These are phyloP conservation scores for Aegilops tauschii DNA, from an alignment of 176 grass and related monocot species.

Conservation along the genomic window DNA sequence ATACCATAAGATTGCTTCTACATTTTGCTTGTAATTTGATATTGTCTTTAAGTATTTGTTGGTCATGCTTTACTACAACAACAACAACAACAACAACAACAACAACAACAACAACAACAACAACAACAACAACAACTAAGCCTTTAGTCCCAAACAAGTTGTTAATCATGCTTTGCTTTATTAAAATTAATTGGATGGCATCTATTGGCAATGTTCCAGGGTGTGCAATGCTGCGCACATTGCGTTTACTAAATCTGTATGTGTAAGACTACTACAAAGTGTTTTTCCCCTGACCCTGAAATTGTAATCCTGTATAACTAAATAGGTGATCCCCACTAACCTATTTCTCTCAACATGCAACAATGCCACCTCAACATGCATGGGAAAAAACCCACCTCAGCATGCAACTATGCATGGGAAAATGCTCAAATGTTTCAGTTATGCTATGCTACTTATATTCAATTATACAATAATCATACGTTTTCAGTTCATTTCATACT, in stretches of 20 bases:
- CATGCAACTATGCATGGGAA: background rate
- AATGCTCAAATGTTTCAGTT: too few species aligned
- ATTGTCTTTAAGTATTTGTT: background rate
- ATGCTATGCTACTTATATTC: background rate
- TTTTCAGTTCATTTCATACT: background rate
- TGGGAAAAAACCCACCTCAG: background rate
- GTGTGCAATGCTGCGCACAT: background rate
- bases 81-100: too few species aligned
- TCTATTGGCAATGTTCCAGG: background rate
- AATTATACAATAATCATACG: background rate
- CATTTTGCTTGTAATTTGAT: slow-evolving; percentile 21
- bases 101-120: too few species aligned
- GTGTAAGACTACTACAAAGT: background rate
- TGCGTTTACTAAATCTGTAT: background rate
- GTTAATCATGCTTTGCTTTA: background rate
- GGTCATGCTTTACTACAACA: background rate
- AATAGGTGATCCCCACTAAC: background rate
- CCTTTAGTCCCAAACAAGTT: background rate
- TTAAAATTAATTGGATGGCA: background rate
- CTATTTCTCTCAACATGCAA: background rate
- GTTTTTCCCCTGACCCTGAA: background rate
- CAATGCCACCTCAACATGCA: background rate
- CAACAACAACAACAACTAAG: too few species aligned
- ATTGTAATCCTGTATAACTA: background rate
- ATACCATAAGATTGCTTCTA: background rate